Percentiles rank a stretch among this genome's conserved stretches.
phyloP scores from a whole-genome alignment of 371 early-diverging fungal species.

The Lichtheimia hyalospora region DNA sequence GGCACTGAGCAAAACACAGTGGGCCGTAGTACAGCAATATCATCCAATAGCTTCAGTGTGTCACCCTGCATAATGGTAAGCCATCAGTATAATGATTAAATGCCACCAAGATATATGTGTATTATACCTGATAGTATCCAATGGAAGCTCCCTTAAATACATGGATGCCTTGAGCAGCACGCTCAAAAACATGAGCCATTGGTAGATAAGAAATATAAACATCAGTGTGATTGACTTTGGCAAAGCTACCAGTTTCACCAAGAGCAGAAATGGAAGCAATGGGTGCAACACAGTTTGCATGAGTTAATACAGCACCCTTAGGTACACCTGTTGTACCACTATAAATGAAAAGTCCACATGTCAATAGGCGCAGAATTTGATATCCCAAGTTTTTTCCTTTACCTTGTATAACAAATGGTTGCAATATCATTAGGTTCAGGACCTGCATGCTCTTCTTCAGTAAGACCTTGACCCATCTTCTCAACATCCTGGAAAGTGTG shows the following conservation, averaged over 20 bases:
- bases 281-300: slow-evolving; percentile 71
- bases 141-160: slow-evolving; percentile 64
- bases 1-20: slow-evolving; percentile 96
- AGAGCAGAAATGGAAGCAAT: slow-evolving; percentile 72
- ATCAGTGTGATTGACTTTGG: slow-evolving; percentile 80
- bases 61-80: slow-evolving; percentile 66
- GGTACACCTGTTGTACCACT: slow-evolving; percentile 61
- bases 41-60: slow-evolving; percentile 85
- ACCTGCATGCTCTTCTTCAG: slow-evolving; percentile 38
- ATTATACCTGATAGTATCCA: slow-evolving; percentile 68
- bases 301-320: slow-evolving; percentile 77
- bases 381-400: no score
- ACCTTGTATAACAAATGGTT: slow-evolving; percentile 97
- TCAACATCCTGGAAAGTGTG: slow-evolving; percentile 65
- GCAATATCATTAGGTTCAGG: slow-evolving; percentile 75
- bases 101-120: background rate
- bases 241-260: slow-evolving; percentile 62
- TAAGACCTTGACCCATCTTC: slow-evolving; percentile 50
- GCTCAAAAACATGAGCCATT: slow-evolving; percentile 91
- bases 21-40: slow-evolving; percentile 87
- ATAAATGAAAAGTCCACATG: slow-evolving; percentile 7
- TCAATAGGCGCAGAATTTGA: no score
- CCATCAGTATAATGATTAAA: background rate
- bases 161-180: slow-evolving; percentile 55
- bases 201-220: slow-evolving; percentile 92